A percentile compares a stretch with the other conserved stretches of the same genome.
These are phyloP conservation scores for Stemphylium vesicarium DNA, from an alignment of 2,329 filamentous ascomycete species.

Conservation along the genomic window DNA sequence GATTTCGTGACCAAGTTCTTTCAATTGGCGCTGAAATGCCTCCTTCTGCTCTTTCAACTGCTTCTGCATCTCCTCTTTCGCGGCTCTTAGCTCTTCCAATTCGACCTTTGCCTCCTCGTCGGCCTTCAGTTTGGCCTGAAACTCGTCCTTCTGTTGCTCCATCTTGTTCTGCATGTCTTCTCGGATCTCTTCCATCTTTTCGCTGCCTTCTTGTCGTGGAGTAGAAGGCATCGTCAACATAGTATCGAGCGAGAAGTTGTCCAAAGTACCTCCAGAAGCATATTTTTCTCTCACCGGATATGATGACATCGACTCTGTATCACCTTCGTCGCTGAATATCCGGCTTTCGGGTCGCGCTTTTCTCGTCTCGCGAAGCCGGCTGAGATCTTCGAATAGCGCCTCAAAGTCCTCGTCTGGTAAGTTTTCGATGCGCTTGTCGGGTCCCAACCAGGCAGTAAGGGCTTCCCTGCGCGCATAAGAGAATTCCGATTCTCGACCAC, in stretches of 20 bases:
- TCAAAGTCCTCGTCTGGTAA: constrained; percentile 95
- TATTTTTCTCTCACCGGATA: constrained; percentile 93
- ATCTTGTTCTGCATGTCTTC: constrained; percentile 85
- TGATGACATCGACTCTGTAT: constrained; percentile 86
- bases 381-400: constrained; percentile 90
- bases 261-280: constrained; percentile 89
- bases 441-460: constrained; percentile 85
- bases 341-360: constrained; percentile 68
- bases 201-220: constrained; percentile 80
- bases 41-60: constrained; percentile 84
- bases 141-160: constrained; percentile 84
- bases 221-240: constrained; percentile 93
- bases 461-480: constrained; percentile 91
- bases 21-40: constrained; percentile 82
- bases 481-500: constrained; percentile 88
- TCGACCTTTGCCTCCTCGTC: constrained; percentile 78
- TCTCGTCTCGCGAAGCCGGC: constrained; percentile 82
- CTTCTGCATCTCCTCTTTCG: constrained; percentile 88
- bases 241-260: constrained; percentile 96
- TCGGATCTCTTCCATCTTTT: constrained; percentile 73
- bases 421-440: constrained; percentile 88
- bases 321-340: constrained; percentile 70
- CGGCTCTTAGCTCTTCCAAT: constrained; percentile 76
- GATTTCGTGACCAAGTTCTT: constrained; percentile 64
- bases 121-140: constrained; percentile 75